phyloP scores from a whole-genome alignment of 352 stramenopile genomes.

The Blastocystis sp. region DNA sequence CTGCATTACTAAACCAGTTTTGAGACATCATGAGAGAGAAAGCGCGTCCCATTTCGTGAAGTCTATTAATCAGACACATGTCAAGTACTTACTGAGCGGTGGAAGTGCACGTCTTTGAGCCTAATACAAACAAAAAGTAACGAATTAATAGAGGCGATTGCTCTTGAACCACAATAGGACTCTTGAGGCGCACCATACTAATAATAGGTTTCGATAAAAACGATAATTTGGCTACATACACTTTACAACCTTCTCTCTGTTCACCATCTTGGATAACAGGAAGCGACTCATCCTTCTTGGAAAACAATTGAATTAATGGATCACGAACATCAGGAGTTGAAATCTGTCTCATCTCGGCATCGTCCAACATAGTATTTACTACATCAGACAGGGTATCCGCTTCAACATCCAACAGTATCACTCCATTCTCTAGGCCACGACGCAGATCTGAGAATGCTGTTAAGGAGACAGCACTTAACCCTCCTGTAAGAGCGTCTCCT shows the following conservation, averaged over 20 bases:
- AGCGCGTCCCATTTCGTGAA: conserved; percentile 63
- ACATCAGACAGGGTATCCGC: conserved; percentile 18
- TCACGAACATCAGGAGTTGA: conserved; percentile 36
- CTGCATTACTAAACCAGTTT: conserved; percentile 62
- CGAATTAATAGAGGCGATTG: not conserved
- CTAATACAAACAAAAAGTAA: conserved; percentile 65
- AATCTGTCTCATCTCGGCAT: conserved; percentile 16
- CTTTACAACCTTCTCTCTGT: conserved; percentile 52
- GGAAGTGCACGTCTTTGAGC: conserved; percentile 36
- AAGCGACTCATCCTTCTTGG: not conserved
- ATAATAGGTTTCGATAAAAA: conserved; percentile 41
- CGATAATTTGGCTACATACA: conserved; percentile 21
- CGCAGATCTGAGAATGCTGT: conserved; percentile 63
- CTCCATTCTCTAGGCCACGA: conserved; percentile 41
- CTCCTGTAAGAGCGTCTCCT: not conserved
- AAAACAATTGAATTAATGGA: conserved; percentile 10
- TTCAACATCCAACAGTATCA: conserved; percentile 37
- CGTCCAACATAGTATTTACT: conserved; percentile 45
- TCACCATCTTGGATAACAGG: not conserved
- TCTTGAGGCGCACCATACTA: conserved; percentile 9
- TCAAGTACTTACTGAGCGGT: not conserved
- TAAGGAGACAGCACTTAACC: conserved; percentile 48
- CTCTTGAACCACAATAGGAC: conserved; percentile 6
- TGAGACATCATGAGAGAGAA: conserved; percentile 67
- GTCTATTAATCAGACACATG: not conserved